Evolutionary conservation across 306 rosid species (phyloP).

Genomic region (Herpetospermum pedunculosum): DNA sequence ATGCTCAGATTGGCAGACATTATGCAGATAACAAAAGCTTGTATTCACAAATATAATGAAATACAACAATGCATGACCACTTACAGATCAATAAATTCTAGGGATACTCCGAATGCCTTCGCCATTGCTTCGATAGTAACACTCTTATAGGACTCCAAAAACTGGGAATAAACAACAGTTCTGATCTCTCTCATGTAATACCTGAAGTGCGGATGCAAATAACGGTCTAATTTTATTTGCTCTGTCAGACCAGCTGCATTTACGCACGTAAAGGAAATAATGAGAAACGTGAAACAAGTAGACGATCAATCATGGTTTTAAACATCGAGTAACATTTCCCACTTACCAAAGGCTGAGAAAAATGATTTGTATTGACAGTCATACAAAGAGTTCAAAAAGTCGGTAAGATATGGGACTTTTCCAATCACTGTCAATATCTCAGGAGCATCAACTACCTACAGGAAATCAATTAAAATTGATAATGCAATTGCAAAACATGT

Average conservation of each 20-base stretch:
- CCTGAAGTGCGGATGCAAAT: conserved; percentile 84
- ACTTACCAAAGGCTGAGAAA: conserved; percentile 86
- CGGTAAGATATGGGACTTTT: conserved; percentile 72
- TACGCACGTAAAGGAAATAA: background rate
- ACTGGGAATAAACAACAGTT: conserved; percentile 79
- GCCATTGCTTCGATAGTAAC: conserved; percentile 98
- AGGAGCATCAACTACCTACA: conserved; percentile 91
- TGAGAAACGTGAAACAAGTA: background rate
- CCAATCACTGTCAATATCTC: conserved; percentile 93
- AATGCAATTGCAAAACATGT: background rate
- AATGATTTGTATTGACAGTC: conserved; percentile 84
- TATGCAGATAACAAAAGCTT: background rate
- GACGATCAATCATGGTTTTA: background rate
- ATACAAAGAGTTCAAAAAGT: conserved; percentile 69
- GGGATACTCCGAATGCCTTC: conserved; percentile 88
- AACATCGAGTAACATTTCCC: background rate
- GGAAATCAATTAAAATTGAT: background rate
- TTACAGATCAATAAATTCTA: conserved; percentile 90
- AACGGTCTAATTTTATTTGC: conserved; percentile 87
- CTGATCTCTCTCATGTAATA: conserved; percentile 95
- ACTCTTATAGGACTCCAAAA: conserved; percentile 93
- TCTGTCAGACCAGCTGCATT: conserved; percentile 77
- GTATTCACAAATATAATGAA: background rate
- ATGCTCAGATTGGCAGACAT: too few species aligned
- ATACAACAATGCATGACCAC: conserved; percentile 16